Percentiles rank a stretch among this genome's conserved stretches.
Evolutionary conservation across 1,284 basidiomycete genomes (phyloP).

Genomic region (Boletus smithii): DNA sequence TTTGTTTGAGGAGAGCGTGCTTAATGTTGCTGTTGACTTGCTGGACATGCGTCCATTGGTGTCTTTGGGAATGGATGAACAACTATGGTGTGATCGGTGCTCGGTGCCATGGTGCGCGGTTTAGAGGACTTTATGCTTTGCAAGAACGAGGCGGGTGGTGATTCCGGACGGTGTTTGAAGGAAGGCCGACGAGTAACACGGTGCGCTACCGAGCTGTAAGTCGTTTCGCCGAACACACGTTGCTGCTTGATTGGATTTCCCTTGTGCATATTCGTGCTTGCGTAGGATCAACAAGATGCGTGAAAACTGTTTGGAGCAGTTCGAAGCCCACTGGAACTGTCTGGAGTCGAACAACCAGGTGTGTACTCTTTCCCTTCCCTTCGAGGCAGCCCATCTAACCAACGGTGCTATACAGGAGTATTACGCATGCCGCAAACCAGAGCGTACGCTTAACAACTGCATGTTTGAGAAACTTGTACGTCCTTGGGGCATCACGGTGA

Average conservation of each 20-base stretch:
- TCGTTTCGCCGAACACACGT: slow-evolving; percentile 17
- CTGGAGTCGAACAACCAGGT: slow-evolving; percentile 96
- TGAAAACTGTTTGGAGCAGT: slow-evolving; percentile 87
- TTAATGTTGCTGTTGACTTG: too few relatives aligned
- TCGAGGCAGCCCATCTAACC: background rate
- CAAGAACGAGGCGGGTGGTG: slow-evolving; percentile 81
- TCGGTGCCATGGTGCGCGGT: too few relatives aligned
- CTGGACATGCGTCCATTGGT: too few relatives aligned
- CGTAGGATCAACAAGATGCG: slow-evolving; percentile 88
- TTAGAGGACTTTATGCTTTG: slow-evolving; percentile 99
- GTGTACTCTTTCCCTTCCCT: slow-evolving; percentile 11
- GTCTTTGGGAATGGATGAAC: too few relatives aligned
- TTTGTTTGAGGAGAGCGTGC: background rate
- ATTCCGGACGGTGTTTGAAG: slow-evolving; percentile 92
- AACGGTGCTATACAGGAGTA: slow-evolving; percentile 56
- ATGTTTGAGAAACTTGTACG: slow-evolving; percentile 94
- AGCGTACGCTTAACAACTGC: slow-evolving; percentile 89
- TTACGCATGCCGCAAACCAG: slow-evolving; percentile 86
- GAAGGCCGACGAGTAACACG: slow-evolving; percentile 96
- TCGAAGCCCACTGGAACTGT: slow-evolving; percentile 93
- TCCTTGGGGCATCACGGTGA: slow-evolving; percentile 13
- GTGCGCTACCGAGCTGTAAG: slow-evolving; percentile 92
- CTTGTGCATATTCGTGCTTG: background rate
- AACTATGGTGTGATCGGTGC: background rate
- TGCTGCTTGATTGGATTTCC: background rate